Conservation (phyloP, 2,329 filamentous ascomycete genomes). For the Westerdykella sp. region DNA sequence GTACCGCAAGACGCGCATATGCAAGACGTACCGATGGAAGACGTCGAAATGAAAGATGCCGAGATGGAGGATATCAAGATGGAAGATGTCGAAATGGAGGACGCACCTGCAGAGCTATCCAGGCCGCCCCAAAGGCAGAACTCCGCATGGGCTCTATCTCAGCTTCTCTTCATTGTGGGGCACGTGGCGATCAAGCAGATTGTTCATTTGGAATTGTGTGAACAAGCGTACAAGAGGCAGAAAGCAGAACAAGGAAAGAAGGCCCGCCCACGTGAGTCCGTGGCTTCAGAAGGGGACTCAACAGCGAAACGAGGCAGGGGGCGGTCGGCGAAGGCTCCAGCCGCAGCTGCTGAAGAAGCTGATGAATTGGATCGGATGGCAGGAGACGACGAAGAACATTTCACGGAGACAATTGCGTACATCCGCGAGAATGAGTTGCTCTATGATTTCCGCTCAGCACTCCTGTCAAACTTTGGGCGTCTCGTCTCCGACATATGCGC, state of each 20-base stretch:
- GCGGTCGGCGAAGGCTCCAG: conserved; percentile 41
- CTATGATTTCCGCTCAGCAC: conserved; percentile 66
- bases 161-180: conserved; percentile 89
- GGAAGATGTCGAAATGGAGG: conserved; percentile 8
- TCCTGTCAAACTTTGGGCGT: conserved; percentile 86
- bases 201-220: conserved; percentile 94
- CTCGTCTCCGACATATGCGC: conserved; percentile 89
- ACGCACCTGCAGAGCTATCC: conserved; percentile 21
- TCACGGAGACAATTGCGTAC: conserved; percentile 78
- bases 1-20: conserved; percentile 4
- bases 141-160: conserved; percentile 71
- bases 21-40: conserved; percentile 1
- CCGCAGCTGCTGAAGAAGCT: conserved; percentile 48
- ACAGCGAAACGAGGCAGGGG: conserved; percentile 35
- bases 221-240: conserved; percentile 93
- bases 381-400: conserved; percentile 91
- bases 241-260: conserved; percentile 84
- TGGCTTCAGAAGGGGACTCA: conserved; percentile 21
- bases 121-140: conserved; percentile 49
- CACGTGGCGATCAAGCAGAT: conserved; percentile 99
- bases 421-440: conserved; percentile 79
- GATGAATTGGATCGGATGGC: conserved; percentile 96
- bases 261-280: conserved; percentile 34
- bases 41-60: conserved; percentile 20
- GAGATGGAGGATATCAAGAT: background rate